Evolutionary conservation across 805 yeast genomes (phyloP).

Genomic region (Ogataea paraovalis): DNA sequence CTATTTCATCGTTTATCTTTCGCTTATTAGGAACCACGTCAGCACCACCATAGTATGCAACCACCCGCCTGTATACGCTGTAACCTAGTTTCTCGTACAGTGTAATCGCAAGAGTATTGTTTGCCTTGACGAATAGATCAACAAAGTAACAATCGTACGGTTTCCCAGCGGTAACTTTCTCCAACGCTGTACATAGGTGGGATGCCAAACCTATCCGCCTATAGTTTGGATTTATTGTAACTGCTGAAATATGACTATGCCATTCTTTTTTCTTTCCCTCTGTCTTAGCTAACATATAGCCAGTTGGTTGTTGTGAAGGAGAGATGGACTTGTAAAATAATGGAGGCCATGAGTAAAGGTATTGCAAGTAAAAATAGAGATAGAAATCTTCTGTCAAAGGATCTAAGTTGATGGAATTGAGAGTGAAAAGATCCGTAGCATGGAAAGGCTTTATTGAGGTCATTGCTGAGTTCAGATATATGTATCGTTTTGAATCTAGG

Average conservation of each 20-base stretch:
- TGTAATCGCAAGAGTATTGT: constrained; percentile 73
- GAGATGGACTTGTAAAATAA: constrained; percentile 69
- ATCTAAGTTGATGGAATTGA: constrained; percentile 79
- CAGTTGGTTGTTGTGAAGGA: constrained; percentile 40
- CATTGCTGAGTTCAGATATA: no score
- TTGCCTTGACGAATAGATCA: constrained; percentile 88
- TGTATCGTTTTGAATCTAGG: no score
- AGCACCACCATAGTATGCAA: constrained; percentile 70
- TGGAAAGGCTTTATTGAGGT: constrained; percentile 85
- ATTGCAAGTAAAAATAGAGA: constrained; percentile 76
- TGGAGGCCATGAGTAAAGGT: constrained; percentile 83
- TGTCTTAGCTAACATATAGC: constrained; percentile 93
- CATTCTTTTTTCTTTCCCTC: constrained; percentile 84
- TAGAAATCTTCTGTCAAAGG: constrained; percentile 90
- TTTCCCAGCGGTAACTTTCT: constrained; percentile 63
- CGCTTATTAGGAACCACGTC: constrained; percentile 40
- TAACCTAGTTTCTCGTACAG: constrained; percentile 87
- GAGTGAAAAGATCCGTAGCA: constrained; percentile 73
- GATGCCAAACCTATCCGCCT: constrained; percentile 86
- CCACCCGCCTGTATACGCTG: constrained; percentile 77
- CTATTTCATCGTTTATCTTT: constrained; percentile 58
- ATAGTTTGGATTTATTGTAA: constrained; percentile 78
- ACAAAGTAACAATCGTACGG: constrained; percentile 81
- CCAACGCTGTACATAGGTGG: constrained; percentile 67
- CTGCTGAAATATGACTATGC: constrained; percentile 97